Conservation (phyloP, 768 basidiomycete species). For the Coprinellus aureogranulatus region DNA sequence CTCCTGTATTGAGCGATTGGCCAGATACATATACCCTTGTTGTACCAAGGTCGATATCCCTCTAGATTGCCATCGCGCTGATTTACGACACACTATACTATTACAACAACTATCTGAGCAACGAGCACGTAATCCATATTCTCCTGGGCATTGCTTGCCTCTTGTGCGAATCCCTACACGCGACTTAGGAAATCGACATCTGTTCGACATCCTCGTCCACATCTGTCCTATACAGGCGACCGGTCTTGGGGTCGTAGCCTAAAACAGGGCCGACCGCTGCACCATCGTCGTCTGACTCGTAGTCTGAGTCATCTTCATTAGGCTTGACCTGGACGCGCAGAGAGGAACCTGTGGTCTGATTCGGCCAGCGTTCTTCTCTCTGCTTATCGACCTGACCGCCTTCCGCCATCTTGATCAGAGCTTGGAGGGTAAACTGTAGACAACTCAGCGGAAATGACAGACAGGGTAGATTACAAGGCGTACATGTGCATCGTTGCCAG, state of each 20-base stretch:
- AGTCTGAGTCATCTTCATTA: constrained; percentile 58
- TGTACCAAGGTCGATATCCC: no score
- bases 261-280: constrained; percentile 32
- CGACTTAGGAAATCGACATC: no score
- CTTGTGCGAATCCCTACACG: constrained; percentile 1
- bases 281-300: constrained; percentile 41
- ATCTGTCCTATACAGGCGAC: constrained; percentile 2
- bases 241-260: constrained; percentile 12
- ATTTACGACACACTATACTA: no score
- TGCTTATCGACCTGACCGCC: constrained; percentile 75
- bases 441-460: background rate
- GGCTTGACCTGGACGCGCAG: constrained; percentile 58
- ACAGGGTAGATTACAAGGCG: constrained; percentile 15
- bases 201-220: no score
- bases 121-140: no score
- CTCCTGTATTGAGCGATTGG: no score
- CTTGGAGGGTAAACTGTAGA: constrained; percentile 65
- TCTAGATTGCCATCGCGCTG: no score
- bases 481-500: constrained; percentile 84
- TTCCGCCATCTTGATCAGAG: constrained; percentile 67
- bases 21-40: no score
- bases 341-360: constrained; percentile 40
- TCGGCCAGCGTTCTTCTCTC: constrained; percentile 78
- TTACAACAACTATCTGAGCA: no score
- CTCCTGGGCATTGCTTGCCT: no score